phyloP scores from a whole-genome alignment of 78 protist species.

The Emiliania huxleyi region DNA sequence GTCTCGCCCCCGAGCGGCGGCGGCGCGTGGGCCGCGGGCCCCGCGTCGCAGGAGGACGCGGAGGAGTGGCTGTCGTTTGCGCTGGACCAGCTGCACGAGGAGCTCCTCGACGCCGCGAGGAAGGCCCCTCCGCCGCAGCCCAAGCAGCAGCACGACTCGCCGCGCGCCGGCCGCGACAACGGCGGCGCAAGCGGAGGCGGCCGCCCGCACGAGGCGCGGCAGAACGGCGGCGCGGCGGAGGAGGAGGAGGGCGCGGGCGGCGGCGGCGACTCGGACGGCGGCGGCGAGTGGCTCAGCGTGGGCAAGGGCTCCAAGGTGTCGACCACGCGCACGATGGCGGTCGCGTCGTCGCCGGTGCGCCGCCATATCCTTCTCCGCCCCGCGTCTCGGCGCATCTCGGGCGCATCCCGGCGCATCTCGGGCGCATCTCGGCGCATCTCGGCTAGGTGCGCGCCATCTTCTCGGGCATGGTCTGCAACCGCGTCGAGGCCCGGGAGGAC shows the following conservation, averaged over 20 bases:
- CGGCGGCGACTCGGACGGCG: background rate
- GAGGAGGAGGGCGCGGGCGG: background rate
- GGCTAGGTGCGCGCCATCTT: background rate
- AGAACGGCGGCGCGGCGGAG: background rate
- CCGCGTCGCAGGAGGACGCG: background rate
- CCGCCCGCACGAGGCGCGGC: background rate
- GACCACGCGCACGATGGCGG: background rate
- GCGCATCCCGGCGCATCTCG: too few species aligned
- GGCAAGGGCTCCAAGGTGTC: background rate
- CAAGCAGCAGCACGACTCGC: background rate
- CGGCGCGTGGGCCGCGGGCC: too few species aligned
- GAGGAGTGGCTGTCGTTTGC: background rate
- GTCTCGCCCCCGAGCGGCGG: too few species aligned
- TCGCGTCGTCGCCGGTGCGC: background rate
- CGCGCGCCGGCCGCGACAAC: background rate
- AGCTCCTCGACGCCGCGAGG: background rate
- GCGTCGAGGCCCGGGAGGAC: background rate
- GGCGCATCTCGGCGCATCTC: too few species aligned
- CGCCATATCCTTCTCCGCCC: too few species aligned
- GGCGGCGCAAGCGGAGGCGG: background rate
- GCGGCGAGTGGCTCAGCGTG: background rate
- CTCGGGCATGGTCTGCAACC: background rate
- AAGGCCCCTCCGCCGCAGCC: background rate
- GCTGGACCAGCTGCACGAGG: background rate
- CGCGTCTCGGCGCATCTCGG: too few species aligned